A percentile compares a stretch with the other conserved stretches of the same genome.
Conservation (phyloP, 345 rosid genomes). For the Cardamine chenopodiifolia region DNA sequence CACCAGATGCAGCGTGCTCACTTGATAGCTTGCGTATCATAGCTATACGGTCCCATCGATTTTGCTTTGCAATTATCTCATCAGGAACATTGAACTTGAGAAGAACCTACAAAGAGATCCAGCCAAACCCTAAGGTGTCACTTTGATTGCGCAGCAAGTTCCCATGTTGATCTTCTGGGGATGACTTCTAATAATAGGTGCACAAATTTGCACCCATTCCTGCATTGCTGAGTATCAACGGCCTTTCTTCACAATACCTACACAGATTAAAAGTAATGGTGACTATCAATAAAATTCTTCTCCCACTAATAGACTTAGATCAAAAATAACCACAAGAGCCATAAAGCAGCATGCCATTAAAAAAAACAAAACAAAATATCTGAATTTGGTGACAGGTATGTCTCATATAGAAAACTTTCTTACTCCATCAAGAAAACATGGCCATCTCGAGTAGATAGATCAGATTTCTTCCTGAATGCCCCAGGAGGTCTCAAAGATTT, state of each 20-base stretch:
- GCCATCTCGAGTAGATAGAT: conserved; percentile 93
- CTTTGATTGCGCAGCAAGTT: conserved; percentile 56
- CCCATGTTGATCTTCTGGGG: conserved; percentile 73
- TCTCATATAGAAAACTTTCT: conserved; percentile 37
- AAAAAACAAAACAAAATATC: not conserved
- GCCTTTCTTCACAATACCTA: conserved; percentile 97
- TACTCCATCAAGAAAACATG: conserved; percentile 96
- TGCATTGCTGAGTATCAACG: conserved; percentile 74
- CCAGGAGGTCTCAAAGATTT: conserved; percentile 95
- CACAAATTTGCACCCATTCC: conserved; percentile 98
- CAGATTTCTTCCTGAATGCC: conserved; percentile 98
- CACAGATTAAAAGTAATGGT: conserved; percentile 22
- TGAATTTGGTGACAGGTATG: not conserved
- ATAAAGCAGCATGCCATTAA: conserved; percentile 8
- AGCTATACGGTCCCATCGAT: conserved; percentile 98
- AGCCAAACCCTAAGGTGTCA: conserved; percentile 56
- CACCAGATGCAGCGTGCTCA: conserved; percentile 95
- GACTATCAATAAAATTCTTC: conserved; percentile 1
- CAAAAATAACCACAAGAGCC: conserved; percentile 6
- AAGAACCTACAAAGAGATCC: conserved; percentile 63
- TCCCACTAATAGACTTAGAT: conserved; percentile 9
- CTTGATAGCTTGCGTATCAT: conserved; percentile 98
- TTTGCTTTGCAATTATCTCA: conserved; percentile 85
- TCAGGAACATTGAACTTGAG: conserved; percentile 92
- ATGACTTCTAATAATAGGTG: conserved; percentile 88